Evolutionary conservation across 1,284 basidiomycete genomes (phyloP), one percentile per base, ranked within the genome.

Genomic region (Leccinum angustisporum): DNA sequence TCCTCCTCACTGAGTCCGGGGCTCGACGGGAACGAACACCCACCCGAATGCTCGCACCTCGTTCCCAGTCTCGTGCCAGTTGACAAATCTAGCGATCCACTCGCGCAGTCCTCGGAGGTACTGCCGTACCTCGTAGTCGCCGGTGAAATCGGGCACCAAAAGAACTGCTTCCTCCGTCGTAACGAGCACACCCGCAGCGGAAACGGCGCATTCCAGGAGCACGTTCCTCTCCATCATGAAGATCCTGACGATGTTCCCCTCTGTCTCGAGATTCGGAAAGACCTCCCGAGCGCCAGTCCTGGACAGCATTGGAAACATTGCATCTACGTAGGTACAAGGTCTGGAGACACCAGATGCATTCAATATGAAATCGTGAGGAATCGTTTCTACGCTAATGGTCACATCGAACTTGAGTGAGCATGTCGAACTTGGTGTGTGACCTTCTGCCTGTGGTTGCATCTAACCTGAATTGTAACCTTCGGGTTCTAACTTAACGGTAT

Each of bases 401-500:
- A 27, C 27, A 27, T 27, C 27, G 27, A 27, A 27, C 1, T 1
- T 5, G 27, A 27, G 27, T 27, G 27, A 27, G 27, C 27, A 27
- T 27, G 27, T 27, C 4, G 25, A 27, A 27, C 46, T 66, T 48
- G 56, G 30, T 56, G 16, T 16, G 30, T 21, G 13, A 27, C 7
- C 33, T 10, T 31, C 56, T 53, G 25, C 27, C 31, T 3, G 48
- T 16, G n/a, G 36, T 63, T 30, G 38, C 27, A 33, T 16, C 74
- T 56, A 61, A 88, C 91, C 87, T 6, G 92, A 92, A 64, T 93
- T 90, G 63, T 92, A 93, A 0, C 94, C 94, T 73, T 96, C 94
- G 0, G 94, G 94, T 70, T 97, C 94, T 5, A 97, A 80, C 94
- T 94, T 96, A 34, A 96, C 83, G 1, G 79, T 87, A 70, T 97